Percentiles rank a stretch among this genome's conserved stretches.
phyloP scores from a whole-genome alignment of 345 rosid species.

The Mercurialis annua region DNA sequence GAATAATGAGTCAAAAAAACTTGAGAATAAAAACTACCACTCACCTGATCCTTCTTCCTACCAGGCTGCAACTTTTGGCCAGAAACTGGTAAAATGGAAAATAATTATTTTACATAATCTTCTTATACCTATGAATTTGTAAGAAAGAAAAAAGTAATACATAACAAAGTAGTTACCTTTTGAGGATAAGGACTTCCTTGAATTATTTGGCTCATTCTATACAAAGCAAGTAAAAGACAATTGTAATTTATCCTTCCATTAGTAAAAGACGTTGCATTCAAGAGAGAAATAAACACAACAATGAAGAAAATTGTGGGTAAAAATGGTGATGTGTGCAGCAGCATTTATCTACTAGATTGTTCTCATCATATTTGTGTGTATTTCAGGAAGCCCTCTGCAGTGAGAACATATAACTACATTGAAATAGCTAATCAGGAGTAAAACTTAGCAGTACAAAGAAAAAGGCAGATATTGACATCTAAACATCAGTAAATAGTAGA shows the following conservation, averaged over 20 bases:
- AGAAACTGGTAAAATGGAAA: slow-evolving; percentile 33
- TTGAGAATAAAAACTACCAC: slow-evolving; percentile 18
- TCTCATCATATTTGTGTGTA: neutral
- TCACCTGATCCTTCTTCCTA: slow-evolving; percentile 37
- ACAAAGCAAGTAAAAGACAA: slow-evolving; percentile 22
- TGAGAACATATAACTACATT: neutral
- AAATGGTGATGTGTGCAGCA: slow-evolving; percentile 1
- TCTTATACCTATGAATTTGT: neutral
- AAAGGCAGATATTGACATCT: neutral
- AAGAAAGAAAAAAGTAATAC: slow-evolving; percentile 22
- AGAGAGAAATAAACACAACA: neutral
- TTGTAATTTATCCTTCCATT: neutral
- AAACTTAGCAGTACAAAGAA: neutral
- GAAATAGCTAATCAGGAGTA: neutral
- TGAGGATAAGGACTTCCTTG: slow-evolving; percentile 30
- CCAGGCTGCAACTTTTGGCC: slow-evolving; percentile 28
- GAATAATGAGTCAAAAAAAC: slow-evolving; percentile 1
- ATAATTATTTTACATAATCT: slow-evolving; percentile 16
- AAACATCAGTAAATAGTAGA: neutral
- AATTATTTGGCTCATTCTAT: slow-evolving; percentile 30
- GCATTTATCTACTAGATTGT: neutral
- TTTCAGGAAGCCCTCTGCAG: too few species aligned
- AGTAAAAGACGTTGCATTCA: neutral
- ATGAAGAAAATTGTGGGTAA: neutral
- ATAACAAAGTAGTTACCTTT: slow-evolving; percentile 41